phyloP scores from a whole-genome alignment of 257 asterid species.

The Fraxinus cuspidata region DNA sequence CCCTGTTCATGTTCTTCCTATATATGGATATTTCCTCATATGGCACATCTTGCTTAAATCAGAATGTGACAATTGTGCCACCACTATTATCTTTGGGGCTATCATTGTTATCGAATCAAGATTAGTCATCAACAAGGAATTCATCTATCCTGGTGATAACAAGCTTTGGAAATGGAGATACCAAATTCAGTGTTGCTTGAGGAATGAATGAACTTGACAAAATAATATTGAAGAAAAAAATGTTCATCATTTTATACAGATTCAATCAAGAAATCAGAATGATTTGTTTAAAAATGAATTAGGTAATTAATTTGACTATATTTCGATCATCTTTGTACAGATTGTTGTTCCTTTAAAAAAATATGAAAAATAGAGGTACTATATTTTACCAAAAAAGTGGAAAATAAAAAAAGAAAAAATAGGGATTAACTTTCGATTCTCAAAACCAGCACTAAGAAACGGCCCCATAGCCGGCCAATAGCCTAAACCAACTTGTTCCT shows the following conservation, averaged over 20 bases:
- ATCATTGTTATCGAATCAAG: too few relatives aligned
- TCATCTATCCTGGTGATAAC: constrained; percentile 25
- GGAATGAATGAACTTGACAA: background rate
- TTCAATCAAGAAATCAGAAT: constrained; percentile 23
- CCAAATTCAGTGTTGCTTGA: constrained; percentile 51
- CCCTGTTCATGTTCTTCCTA: constrained; percentile 30
- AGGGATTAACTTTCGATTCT: too few relatives aligned
- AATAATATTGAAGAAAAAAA: constrained; percentile 11
- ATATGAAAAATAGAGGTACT: too few relatives aligned
- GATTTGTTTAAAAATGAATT: constrained; percentile 21
- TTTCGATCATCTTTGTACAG: too few relatives aligned
- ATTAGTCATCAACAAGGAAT: constrained; percentile 41
- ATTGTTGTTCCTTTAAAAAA: too few relatives aligned
- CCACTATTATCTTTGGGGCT: too few relatives aligned
- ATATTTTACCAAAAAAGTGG: too few relatives aligned
- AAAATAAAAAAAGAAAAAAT: too few relatives aligned
- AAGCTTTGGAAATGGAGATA: constrained; percentile 47
- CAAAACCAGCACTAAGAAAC: too few relatives aligned
- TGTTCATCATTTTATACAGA: constrained; percentile 14
- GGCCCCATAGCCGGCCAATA: too few relatives aligned
- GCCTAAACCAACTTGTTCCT: too few relatives aligned
- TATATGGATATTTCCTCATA: constrained; percentile 32
- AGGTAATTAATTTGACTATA: too few relatives aligned
- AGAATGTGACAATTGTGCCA: constrained; percentile 11
- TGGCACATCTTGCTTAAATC: constrained; percentile 39